Conservation (phyloP, 2,329 filamentous ascomycete genomes). For the Penicillium aurantiogriseum region DNA sequence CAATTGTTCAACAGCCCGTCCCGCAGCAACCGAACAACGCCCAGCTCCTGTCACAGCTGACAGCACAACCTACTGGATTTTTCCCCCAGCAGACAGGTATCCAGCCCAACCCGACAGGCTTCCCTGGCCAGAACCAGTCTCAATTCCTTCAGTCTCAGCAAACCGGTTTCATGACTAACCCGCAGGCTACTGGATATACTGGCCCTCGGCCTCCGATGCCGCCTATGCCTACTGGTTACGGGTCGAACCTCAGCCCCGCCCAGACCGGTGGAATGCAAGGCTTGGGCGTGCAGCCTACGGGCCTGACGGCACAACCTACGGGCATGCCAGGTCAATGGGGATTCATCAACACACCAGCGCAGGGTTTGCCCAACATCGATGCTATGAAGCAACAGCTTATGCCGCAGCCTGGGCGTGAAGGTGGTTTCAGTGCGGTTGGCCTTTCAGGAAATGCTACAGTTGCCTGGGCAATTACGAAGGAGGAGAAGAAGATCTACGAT, state of each 20-base stretch:
- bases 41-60: slow-evolving; percentile 58
- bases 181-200: slow-evolving; percentile 74
- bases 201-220: slow-evolving; percentile 78
- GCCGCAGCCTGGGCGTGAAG: slow-evolving; percentile 91
- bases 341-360: slow-evolving; percentile 89
- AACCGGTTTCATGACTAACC: slow-evolving; percentile 69
- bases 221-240: slow-evolving; percentile 75
- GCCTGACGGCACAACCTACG: slow-evolving; percentile 88
- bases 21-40: slow-evolving; percentile 69
- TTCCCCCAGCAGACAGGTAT: slow-evolving; percentile 67
- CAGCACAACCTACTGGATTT: slow-evolving; percentile 53
- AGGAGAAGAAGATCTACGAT: slow-evolving; percentile 97
- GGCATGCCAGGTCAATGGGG: slow-evolving; percentile 94
- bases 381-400: slow-evolving; percentile 92
- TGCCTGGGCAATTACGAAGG: slow-evolving; percentile 97
- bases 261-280: slow-evolving; percentile 66
- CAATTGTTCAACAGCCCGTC: slow-evolving; percentile 63
- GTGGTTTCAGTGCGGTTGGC: slow-evolving; percentile 78
- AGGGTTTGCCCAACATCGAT: slow-evolving; percentile 89
- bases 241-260: slow-evolving; percentile 57
- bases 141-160: slow-evolving; percentile 64
- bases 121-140: slow-evolving; percentile 46
- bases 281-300: slow-evolving; percentile 85
- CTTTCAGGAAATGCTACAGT: slow-evolving; percentile 92
- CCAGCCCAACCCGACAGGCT: slow-evolving; percentile 53